Evolutionary conservation across 352 stramenopile species (phyloP).

Genomic region (Phytophthora crassamura): DNA sequence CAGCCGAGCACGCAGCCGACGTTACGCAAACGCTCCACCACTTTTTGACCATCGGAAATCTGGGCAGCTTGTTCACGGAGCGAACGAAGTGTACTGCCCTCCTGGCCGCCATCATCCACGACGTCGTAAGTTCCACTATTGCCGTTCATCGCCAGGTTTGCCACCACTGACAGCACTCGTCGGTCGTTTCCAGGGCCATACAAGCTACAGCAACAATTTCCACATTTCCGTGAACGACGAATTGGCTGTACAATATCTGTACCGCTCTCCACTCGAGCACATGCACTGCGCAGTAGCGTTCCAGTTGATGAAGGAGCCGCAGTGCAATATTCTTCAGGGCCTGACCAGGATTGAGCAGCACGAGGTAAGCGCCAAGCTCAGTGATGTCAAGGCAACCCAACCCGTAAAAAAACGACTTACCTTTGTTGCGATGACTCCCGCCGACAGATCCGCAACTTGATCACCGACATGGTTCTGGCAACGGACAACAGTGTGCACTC

Average conservation of each 20-base stretch:
- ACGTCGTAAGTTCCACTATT: slow-evolving; percentile 59
- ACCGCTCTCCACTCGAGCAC: slow-evolving; percentile 85
- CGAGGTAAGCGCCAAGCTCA: slow-evolving; percentile 44
- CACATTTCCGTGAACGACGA: slow-evolving; percentile 85
- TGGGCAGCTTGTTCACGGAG: slow-evolving; percentile 63
- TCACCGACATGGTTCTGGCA: slow-evolving; percentile 89
- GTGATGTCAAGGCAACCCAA: neutral
- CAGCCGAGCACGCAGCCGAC: slow-evolving; percentile 84
- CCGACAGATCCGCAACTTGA: slow-evolving; percentile 66
- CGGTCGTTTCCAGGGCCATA: slow-evolving; percentile 65
- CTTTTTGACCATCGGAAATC: slow-evolving; percentile 58
- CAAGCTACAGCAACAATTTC: slow-evolving; percentile 90
- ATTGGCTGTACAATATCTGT: slow-evolving; percentile 83
- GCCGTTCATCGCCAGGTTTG: neutral
- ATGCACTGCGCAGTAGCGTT: slow-evolving; percentile 89
- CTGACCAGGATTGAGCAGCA: slow-evolving; percentile 80
- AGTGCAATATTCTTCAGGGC: slow-evolving; percentile 78
- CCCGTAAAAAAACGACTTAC: slow-evolving; percentile 1
- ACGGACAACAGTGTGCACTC: slow-evolving; percentile 90
- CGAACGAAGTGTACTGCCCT: slow-evolving; percentile 78
- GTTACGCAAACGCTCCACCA: slow-evolving; percentile 81
- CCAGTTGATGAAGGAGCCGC: slow-evolving; percentile 68
- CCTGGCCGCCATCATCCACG: slow-evolving; percentile 83
- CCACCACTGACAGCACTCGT: neutral
- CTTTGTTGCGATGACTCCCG: neutral